These are phyloP conservation scores for Lipomyces chichibuensis DNA, from an alignment of 805 yeast genomes.

Conservation along the genomic window DNA sequence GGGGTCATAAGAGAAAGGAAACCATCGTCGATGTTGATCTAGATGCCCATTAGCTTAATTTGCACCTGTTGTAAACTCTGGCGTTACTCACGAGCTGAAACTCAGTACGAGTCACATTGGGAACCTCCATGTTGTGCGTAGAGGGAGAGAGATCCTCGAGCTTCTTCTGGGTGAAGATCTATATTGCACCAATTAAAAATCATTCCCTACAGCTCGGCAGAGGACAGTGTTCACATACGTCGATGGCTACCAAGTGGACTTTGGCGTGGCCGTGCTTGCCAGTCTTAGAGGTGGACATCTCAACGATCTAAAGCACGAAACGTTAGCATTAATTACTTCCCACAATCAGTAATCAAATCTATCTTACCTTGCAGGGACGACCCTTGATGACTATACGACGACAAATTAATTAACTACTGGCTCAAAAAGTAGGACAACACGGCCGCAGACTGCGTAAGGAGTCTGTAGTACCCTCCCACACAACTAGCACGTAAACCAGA, in stretches of 20 bases:
- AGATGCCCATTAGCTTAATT: not conserved
- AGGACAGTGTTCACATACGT: constrained; percentile 43
- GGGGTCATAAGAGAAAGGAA: constrained; percentile 93
- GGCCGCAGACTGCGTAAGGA: not conserved
- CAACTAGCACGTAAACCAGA: not conserved
- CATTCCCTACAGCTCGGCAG: not conserved
- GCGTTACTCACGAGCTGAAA: constrained; percentile 59
- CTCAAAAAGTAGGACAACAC: not conserved
- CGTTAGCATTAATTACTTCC: not conserved
- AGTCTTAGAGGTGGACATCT: constrained; percentile 99
- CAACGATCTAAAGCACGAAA: constrained; percentile 62
- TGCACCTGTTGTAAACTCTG: not conserved
- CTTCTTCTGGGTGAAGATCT: constrained; percentile 97
- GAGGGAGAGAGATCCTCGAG: constrained; percentile 99
- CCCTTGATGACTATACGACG: constrained; percentile 67
- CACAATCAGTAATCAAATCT: not conserved
- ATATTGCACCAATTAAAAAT: not conserved
- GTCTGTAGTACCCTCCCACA: not conserved
- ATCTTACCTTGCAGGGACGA: constrained; percentile 87
- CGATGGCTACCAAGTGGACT: constrained; percentile 98
- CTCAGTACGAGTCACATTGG: constrained; percentile 94
- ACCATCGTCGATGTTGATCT: constrained; percentile 97
- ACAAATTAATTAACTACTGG: not conserved
- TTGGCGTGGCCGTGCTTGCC: constrained; percentile 99
- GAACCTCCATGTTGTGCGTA: constrained; percentile 99